phyloP scores from a whole-genome alignment of 2,329 filamentous ascomycete species.

The Zasmidium angulare region DNA sequence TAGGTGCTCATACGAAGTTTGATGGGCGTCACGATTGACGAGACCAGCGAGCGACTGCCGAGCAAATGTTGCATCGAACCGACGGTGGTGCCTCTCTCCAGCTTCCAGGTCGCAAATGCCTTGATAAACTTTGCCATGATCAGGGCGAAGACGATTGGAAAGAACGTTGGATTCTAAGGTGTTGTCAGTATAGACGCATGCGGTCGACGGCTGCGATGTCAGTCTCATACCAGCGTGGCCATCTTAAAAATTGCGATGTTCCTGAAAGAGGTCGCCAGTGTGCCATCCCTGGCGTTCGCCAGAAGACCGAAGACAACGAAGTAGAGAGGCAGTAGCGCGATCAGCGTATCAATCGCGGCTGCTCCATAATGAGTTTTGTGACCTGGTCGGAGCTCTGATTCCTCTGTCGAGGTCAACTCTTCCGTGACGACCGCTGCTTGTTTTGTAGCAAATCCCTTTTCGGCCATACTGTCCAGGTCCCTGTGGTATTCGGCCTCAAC shows the following conservation, averaged over 20 bases:
- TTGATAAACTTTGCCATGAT: slow-evolving; percentile 17
- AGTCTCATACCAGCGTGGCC: slow-evolving; percentile 8
- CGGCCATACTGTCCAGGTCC: no score
- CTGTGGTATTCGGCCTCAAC: no score
- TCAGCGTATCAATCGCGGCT: no score
- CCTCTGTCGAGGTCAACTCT: no score
- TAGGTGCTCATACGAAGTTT: background rate
- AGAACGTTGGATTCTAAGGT: slow-evolving; percentile 16
- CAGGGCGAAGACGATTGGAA: slow-evolving; percentile 17
- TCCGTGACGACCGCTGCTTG: no score
- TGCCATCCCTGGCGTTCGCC: background rate
- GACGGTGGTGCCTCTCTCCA: slow-evolving; percentile 15
- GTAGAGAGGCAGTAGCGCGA: background rate
- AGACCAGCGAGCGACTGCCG: slow-evolving; percentile 13
- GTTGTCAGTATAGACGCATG: background rate
- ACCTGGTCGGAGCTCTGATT: no score
- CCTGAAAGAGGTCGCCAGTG: background rate
- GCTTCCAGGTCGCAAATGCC: slow-evolving; percentile 11
- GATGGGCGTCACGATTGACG: slow-evolving; percentile 5
- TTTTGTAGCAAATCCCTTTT: no score
- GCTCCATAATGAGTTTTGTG: no score
- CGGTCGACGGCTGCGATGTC: background rate
- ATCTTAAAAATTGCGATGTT: slow-evolving; percentile 9
- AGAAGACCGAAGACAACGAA: background rate
- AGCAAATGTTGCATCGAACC: slow-evolving; percentile 15